A percentile compares a stretch with the other conserved stretches of the same genome.
These are phyloP conservation scores for Fusarium sp. DNA, from an alignment of 2,329 filamentous ascomycete species.

Conservation along the genomic window DNA sequence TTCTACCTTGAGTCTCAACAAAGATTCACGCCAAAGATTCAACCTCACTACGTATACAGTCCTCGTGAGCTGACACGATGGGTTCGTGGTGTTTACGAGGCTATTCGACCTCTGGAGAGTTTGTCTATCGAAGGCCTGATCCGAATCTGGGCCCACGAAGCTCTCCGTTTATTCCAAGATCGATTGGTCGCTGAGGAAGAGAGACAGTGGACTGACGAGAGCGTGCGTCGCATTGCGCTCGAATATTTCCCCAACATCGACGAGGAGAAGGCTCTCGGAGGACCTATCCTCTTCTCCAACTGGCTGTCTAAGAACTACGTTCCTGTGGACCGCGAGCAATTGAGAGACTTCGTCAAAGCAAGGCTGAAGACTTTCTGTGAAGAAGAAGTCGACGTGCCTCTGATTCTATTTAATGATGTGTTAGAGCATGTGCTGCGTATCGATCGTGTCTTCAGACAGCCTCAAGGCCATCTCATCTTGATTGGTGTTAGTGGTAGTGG, in stretches of 20 bases:
- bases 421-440: constrained; percentile 98
- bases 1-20: constrained; percentile 96
- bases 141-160: constrained; percentile 98
- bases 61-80: constrained; percentile 97
- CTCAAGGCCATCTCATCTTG: constrained; percentile 96
- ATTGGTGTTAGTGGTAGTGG: constrained; percentile 98
- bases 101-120: constrained; percentile 89
- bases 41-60: constrained; percentile 99
- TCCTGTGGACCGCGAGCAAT: constrained; percentile 92
- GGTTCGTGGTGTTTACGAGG: constrained; percentile 97
- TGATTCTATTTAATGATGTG: constrained; percentile 99
- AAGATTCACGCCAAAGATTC: constrained; percentile 94
- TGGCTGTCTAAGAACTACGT: constrained; percentile 99
- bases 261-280: constrained; percentile 85
- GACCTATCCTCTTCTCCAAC: constrained; percentile 97
- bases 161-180: constrained; percentile 95
- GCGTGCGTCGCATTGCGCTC: constrained; percentile 85
- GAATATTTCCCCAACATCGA: constrained; percentile 97
- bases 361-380: constrained; percentile 98
- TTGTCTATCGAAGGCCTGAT: constrained; percentile 91
- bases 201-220: constrained; percentile 92
- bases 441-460: constrained; percentile 97
- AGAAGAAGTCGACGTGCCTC: constrained; percentile 97
- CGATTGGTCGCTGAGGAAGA: constrained; percentile 95
- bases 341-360: constrained; percentile 97